These are phyloP conservation scores for Neonectria faginata DNA, from an alignment of 2,329 filamentous ascomycete genomes.

Conservation along the genomic window DNA sequence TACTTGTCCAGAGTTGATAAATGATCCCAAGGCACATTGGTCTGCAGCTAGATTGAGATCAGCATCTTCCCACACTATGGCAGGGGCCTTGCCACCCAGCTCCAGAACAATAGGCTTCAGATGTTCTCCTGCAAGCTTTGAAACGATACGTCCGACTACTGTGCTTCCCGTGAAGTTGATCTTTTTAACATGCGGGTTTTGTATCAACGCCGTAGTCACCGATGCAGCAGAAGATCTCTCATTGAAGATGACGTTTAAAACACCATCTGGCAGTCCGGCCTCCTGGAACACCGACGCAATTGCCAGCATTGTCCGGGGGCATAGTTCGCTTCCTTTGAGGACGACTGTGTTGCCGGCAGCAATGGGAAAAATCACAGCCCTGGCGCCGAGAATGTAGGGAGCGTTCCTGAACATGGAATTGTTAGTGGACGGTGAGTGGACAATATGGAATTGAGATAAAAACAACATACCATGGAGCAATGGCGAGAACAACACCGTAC, in stretches of 20 bases:
- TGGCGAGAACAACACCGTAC: slow-evolving; percentile 81
- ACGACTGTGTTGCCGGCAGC: slow-evolving; percentile 83
- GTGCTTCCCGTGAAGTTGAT: slow-evolving; percentile 90
- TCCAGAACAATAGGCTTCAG: slow-evolving; percentile 86
- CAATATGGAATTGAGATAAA: not conserved
- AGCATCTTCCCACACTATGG: slow-evolving; percentile 84
- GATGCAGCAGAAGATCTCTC: slow-evolving; percentile 74
- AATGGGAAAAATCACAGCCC: slow-evolving; percentile 71
- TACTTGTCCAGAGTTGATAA: slow-evolving; percentile 81
- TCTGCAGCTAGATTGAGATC: slow-evolving; percentile 77
- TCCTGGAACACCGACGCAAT: slow-evolving; percentile 74
- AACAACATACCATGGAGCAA: slow-evolving; percentile 78
- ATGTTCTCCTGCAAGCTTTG: slow-evolving; percentile 74
- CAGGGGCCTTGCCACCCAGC: slow-evolving; percentile 83
- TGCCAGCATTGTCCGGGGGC: slow-evolving; percentile 72
- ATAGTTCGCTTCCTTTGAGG: slow-evolving; percentile 77
- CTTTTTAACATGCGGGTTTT: slow-evolving; percentile 76
- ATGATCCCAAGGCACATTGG: slow-evolving; percentile 76
- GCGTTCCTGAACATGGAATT: slow-evolving; percentile 61
- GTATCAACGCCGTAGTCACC: slow-evolving; percentile 76
- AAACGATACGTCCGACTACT: slow-evolving; percentile 78
- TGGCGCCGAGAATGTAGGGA: slow-evolving; percentile 65
- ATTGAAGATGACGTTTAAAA: slow-evolving; percentile 77
- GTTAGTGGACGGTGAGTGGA: slow-evolving; percentile 5
- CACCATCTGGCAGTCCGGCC: slow-evolving; percentile 81